phyloP scores from a whole-genome alignment of 805 yeast species.

The Nakazawaea wickerhamii region DNA sequence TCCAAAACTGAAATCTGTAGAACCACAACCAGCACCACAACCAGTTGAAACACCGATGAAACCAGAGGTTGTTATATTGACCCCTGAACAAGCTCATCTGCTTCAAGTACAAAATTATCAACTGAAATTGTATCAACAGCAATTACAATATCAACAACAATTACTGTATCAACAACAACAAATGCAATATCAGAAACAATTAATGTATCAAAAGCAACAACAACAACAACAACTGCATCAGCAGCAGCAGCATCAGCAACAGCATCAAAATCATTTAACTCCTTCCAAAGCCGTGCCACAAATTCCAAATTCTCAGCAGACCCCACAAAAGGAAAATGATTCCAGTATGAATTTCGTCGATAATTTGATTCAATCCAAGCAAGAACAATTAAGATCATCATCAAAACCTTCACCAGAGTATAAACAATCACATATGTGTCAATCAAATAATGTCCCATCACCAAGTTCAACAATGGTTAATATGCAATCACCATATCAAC shows the following conservation, averaged over 20 bases:
- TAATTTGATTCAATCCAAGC: slow-evolving; percentile 2
- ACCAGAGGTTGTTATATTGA: slow-evolving; percentile 12
- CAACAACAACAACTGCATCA: slow-evolving; percentile 6
- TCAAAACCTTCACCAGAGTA: slow-evolving; percentile 2
- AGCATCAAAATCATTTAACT: not conserved
- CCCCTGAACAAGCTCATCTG: slow-evolving; percentile 19
- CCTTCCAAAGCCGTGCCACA: not conserved
- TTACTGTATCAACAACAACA: slow-evolving; percentile 10
- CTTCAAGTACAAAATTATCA: slow-evolving; percentile 17
- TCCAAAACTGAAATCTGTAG: not conserved
- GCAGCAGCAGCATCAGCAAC: slow-evolving; percentile 6
- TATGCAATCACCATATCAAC: not conserved
- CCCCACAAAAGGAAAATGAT: slow-evolving; percentile 2
- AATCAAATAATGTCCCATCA: not conserved
- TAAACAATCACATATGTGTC: not conserved
- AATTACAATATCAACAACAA: slow-evolving; percentile 8
- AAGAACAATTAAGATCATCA: not conserved
- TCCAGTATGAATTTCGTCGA: slow-evolving; percentile 5
- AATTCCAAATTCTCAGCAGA: not conserved
- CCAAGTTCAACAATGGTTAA: not conserved
- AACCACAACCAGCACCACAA: slow-evolving; percentile 3
- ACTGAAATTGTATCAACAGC: slow-evolving; percentile 13
- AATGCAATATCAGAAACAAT: slow-evolving; percentile 14
- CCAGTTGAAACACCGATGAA: not conserved
- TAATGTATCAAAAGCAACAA: slow-evolving; percentile 6